Base-by-base conservation (phyloP, 768 basidiomycete species). In the Nidularia sp. region DNA sequence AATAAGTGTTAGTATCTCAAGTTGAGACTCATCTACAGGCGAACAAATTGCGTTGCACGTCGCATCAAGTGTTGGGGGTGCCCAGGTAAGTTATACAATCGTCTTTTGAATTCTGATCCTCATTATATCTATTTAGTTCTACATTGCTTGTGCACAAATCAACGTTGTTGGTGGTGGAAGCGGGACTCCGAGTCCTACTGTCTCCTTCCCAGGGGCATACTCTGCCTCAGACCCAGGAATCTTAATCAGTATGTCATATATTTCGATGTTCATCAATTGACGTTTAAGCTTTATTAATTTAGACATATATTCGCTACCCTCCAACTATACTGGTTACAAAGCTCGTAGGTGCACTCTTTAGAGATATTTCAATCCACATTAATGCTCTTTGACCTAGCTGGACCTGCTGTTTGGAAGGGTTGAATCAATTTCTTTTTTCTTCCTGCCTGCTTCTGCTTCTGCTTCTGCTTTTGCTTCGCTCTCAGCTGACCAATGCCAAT, bases 41-140 rank as follows among this genome's bases (percentile, higher is more conserved):
- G 71, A 72, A 57, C 71, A 72, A 52, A 72, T 72, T 44, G 70
- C 68, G 9, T 54, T 72, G 9, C 70, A 72, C 55, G 50, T 65
- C 22, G 63, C 67, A 4, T 53, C 59, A 2, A 62, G 56, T 8
- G 44, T 52, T 22, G 64, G 60, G 13, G 67, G 66, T 5, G 69
- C 70, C 29, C 69, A 70, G 53, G 66, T 63, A 31, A 43, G 35
- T 44, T 12, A 3, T 41, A 4, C 25, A 12, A 15, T 41, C 39
- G 39, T 13, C 2, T 5, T 18, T 44, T 5, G 7, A 7, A 31
- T 12, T 42, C 15, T 35, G 2, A 12, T 51, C 9, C 4, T 18
- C 34, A 18, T 13, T 34, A 7, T 13, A 50, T 13, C 2, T 7
- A 32, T 42, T 5, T 53, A 71, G 66, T 65, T 69, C 55, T 72